Evolutionary conservation across 1,284 basidiomycete species (phyloP).

Genomic region (Melampsora larici-populina): DNA sequence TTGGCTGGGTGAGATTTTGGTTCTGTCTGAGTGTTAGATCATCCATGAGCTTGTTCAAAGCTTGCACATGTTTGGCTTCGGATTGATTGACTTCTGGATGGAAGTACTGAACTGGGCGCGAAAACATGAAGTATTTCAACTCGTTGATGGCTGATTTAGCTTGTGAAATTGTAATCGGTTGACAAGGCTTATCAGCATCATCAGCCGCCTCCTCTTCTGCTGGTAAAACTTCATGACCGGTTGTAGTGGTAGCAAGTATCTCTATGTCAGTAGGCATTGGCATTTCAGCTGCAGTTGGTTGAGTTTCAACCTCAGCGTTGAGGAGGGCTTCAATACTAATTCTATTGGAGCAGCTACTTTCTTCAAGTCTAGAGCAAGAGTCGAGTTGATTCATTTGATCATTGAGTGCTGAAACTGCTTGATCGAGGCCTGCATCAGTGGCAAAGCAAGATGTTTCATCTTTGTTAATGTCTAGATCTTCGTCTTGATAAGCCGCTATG

Average conservation of each 20-base stretch:
- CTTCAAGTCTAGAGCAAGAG: not conserved
- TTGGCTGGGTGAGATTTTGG: not conserved
- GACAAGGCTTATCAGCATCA: not conserved
- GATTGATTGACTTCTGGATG: not conserved
- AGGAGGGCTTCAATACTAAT: not conserved
- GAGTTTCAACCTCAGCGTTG: not conserved
- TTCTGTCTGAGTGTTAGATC: not conserved
- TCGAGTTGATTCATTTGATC: not conserved
- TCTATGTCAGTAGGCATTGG: not conserved
- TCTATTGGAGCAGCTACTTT: not conserved
- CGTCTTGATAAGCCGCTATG: not conserved
- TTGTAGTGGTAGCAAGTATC: not conserved
- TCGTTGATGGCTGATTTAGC: not conserved
- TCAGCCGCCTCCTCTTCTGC: not conserved
- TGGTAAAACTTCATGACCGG: not conserved
- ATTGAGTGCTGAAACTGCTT: not conserved
- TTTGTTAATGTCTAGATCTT: not conserved
- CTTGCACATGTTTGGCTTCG: too few species aligned
- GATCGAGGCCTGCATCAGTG: not conserved
- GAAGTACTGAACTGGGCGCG: not conserved
- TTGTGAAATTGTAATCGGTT: not conserved
- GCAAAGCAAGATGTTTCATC: not conserved
- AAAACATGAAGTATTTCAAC: not conserved
- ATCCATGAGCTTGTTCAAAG: not conserved
- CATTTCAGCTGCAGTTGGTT: not conserved